These are phyloP conservation scores for Digitaria exilis DNA, from an alignment of 202 grass and related monocot genomes.

Conservation along the genomic window DNA sequence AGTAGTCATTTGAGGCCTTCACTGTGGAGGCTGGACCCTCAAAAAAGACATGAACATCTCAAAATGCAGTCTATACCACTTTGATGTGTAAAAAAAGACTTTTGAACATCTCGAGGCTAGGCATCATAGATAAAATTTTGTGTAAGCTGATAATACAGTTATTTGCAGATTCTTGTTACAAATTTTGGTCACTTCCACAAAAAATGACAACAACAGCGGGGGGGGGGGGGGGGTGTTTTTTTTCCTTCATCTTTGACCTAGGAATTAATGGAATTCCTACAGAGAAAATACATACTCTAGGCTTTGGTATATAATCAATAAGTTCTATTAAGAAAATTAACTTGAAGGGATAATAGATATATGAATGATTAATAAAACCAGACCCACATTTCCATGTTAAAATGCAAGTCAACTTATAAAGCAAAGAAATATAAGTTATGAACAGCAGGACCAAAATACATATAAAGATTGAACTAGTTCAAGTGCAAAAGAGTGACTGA, in stretches of 20 bases:
- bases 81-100: no score
- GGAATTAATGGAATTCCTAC: constrained; percentile 7
- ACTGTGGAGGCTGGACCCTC: no score
- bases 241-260: background rate
- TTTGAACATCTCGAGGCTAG: no score
- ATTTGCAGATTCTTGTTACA: constrained; percentile 15
- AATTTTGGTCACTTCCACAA: no score
- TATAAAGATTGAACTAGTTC: constrained; percentile 21
- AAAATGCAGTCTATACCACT: constrained; percentile 17
- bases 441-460: constrained; percentile 21
- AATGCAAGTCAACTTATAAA: background rate
- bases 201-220: no score
- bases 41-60: no score
- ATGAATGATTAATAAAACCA: background rate
- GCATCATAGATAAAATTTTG: constrained; percentile 1
- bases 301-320: background rate
- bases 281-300: background rate
- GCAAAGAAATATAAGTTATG: constrained; percentile 17
- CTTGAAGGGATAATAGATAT: background rate
- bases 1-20: no score
- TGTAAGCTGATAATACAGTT: background rate
- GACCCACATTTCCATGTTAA: background rate
- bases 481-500: constrained; percentile 8
- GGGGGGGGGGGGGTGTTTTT: no score
- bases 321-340: constrained; percentile 7